These are phyloP conservation scores for Tarenaya hassleriana DNA, from an alignment of 345 rosid species.

Conservation along the genomic window DNA sequence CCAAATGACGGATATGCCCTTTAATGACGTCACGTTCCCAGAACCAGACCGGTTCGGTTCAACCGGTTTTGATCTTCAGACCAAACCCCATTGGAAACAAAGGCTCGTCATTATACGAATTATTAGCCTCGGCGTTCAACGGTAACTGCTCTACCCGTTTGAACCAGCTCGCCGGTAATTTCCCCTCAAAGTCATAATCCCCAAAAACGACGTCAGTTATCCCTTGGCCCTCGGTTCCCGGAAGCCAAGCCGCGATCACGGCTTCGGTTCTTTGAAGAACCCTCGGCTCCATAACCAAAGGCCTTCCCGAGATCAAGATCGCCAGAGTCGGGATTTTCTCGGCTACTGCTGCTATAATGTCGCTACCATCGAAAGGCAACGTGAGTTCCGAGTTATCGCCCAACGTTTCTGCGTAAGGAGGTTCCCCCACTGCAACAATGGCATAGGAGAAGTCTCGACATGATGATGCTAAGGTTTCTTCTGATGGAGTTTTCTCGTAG, in stretches of 20 bases:
- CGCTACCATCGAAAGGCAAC: conserved; percentile 57
- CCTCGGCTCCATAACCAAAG: conserved; percentile 51
- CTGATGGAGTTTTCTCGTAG: conserved; percentile 52
- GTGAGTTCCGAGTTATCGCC: conserved; percentile 57
- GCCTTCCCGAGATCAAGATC: conserved; percentile 70
- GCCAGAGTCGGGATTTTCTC: conserved; percentile 56
- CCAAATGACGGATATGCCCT: too few relatives aligned
- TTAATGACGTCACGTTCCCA: too few relatives aligned
- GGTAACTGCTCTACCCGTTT: conserved; percentile 32
- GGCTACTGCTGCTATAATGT: conserved; percentile 42
- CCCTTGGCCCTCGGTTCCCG: conserved; percentile 76
- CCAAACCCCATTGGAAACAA: too few relatives aligned
- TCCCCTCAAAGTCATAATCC: conserved; percentile 49
- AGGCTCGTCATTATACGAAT: too few relatives aligned
- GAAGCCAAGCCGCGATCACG: conserved; percentile 84
- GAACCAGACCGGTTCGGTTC: too few relatives aligned
- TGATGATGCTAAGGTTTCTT: conserved; percentile 36
- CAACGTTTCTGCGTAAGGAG: conserved; percentile 57
- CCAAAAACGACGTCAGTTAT: conserved; percentile 67
- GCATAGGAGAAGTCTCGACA: conserved; percentile 46
- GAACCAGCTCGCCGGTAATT: conserved; percentile 77
- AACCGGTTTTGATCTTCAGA: too few relatives aligned
- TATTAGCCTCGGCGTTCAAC: too few relatives aligned
- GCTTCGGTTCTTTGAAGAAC: conserved; percentile 55
- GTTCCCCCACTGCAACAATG: conserved; percentile 74